Base-by-base conservation (phyloP, 257 asterid species). In the Rehmannia glutinosa region DNA sequence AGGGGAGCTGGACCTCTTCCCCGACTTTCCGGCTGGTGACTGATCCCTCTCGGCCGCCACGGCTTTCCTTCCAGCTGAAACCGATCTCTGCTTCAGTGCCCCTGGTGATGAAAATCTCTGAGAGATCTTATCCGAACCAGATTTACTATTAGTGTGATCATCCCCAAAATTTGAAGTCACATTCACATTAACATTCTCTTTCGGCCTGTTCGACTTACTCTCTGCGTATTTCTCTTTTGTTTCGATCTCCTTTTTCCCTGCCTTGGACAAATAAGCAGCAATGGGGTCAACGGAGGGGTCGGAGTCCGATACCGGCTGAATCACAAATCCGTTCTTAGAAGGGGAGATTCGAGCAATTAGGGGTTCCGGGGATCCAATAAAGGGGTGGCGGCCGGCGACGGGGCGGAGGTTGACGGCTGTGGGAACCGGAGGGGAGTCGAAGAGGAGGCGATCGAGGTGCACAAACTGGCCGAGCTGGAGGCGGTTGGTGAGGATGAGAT, bases 391-490 rank as follows among this genome's bases (percentile, higher is more conserved):
- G 1, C 97, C 97, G 19, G 95, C 82, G 8, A 91, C 54, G 1
- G 97, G 91, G 4, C 97, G 92, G 68, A 94, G 77, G 54, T 89
- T 89, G 39, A 87, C 58, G 0, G 90, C 87, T 0, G 79, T 72
- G 2, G 99, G 97, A 5, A 89, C 87, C 0, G 97, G 96, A 15
- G 91, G 89, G 0, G 89, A 85, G 2, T 88, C 91, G 28, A 91
- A 91, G 28, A 78, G 38, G 17, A 94, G 75, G 13, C 97, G 89
- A 45, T 94, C 99, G 16, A 94, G 79, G 51, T 91, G 95, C 0
- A 86, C 88, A 13, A 91, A 94, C 46, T 94, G 98, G 17, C 99
- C 97, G 6, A 88, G 78, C 78, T 94, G 99, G 74, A 94, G 97
- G 58, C 90, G 87, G 63, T 94, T 91, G 24, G 81, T 66, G 74